phyloP scores from a whole-genome alignment of 148 eudicot species.

The Cornus florida region DNA sequence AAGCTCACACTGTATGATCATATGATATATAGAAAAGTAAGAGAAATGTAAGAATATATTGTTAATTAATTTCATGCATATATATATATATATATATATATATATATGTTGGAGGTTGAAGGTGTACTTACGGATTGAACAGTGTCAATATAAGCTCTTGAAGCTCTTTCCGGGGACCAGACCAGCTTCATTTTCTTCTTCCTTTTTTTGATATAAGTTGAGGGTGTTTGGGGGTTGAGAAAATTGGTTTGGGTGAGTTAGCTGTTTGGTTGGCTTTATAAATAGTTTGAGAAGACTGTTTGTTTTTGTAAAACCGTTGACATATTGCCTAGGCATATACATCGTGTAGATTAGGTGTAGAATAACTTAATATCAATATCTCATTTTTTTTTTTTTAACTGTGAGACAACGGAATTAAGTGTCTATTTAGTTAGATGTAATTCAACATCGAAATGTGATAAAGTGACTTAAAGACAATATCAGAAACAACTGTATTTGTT shows the following conservation, averaged over 20 bases:
- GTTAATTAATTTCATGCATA: too few species aligned
- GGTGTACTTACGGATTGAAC: conserved; percentile 34
- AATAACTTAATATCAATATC: background rate
- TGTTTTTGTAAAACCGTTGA: conserved; percentile 12
- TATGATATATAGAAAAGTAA: background rate
- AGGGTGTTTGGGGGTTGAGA: background rate
- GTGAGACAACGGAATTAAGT: background rate
- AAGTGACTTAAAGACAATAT: too few species aligned
- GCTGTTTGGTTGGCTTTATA: background rate
- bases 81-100: too few species aligned
- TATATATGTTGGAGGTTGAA: too few species aligned
- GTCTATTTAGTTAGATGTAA: background rate
- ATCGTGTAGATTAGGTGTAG: background rate
- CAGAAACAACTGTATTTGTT: too few species aligned
- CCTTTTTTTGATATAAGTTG: background rate
- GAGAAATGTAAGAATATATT: too few species aligned
- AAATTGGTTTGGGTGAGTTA: background rate
- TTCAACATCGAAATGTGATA: too few species aligned
- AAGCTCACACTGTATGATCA: conserved; percentile 27
- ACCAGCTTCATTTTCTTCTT: conserved; percentile 33
- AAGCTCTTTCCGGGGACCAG: conserved; percentile 48
- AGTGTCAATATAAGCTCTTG: conserved; percentile 41
- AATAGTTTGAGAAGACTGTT: background rate
- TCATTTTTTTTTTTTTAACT: too few species aligned
- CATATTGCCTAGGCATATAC: background rate